phyloP scores from a whole-genome alignment of 1,284 basidiomycete genomes.

The Microbotryum violaceum region DNA sequence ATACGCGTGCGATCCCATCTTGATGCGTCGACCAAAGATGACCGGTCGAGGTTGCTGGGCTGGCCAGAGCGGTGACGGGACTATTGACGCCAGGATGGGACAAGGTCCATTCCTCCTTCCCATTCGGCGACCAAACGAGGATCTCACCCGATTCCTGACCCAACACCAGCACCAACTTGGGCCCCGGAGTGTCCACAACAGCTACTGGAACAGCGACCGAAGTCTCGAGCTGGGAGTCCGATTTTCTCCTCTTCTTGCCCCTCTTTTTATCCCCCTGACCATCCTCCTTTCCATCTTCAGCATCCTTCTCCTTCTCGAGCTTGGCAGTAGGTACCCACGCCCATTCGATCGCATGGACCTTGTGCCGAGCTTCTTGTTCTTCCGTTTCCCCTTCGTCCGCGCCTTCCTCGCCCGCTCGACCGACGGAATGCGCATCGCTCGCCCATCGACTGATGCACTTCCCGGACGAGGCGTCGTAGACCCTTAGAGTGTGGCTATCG shows the following conservation, averaged over 20 bases:
- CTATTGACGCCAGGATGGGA: slow-evolving; percentile 20
- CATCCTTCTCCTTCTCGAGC: not conserved
- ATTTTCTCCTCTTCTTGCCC: slow-evolving; percentile 33
- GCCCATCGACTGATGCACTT: slow-evolving; percentile 29
- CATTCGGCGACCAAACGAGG: slow-evolving; percentile 26
- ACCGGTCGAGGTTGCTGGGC: slow-evolving; percentile 6
- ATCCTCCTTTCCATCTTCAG: not conserved
- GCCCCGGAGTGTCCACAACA: not conserved
- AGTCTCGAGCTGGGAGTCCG: slow-evolving; percentile 16
- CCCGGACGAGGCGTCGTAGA: slow-evolving; percentile 21
- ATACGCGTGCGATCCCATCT: slow-evolving; percentile 25
- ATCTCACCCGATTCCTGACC: slow-evolving; percentile 26
- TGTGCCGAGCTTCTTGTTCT: slow-evolving; percentile 8
- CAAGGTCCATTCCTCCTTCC: slow-evolving; percentile 9
- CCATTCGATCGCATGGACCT: slow-evolving; percentile 25
- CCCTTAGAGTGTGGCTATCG: slow-evolving; percentile 27
- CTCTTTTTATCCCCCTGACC: slow-evolving; percentile 13
- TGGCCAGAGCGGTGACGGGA: slow-evolving; percentile 26
- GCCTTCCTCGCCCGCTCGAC: not conserved
- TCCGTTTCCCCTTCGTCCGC: not conserved
- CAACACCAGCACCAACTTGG: slow-evolving; percentile 20
- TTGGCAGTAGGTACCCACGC: slow-evolving; percentile 8
- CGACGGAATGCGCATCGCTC: slow-evolving; percentile 3
- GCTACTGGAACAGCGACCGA: slow-evolving; percentile 3
- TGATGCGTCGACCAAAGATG: slow-evolving; percentile 32